A percentile compares a stretch with the other conserved stretches of the same genome.
Evolutionary conservation across 2,329 filamentous ascomycete genomes (phyloP).

Genomic region (Phialophora chinensis): DNA sequence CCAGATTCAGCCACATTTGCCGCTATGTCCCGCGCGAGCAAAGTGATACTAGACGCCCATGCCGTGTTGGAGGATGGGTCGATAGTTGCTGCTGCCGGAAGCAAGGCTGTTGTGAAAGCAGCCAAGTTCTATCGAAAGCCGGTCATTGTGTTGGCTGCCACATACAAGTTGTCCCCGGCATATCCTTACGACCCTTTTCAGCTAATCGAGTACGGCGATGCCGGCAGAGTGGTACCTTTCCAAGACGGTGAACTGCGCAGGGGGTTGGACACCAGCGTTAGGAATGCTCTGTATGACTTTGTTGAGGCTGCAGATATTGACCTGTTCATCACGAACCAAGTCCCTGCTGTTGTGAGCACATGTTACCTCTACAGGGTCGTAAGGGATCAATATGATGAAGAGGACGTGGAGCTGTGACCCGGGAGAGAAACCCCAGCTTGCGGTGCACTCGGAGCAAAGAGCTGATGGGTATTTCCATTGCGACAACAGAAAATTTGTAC

Average conservation of each 20-base stretch:
- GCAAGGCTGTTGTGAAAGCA: constrained; percentile 79
- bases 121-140: constrained; percentile 82
- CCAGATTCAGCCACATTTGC: constrained; percentile 86
- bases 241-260: constrained; percentile 80
- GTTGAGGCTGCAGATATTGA: constrained; percentile 71
- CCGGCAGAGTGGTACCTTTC: constrained; percentile 76
- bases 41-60: constrained; percentile 88
- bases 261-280: constrained; percentile 68
- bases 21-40: constrained; percentile 93
- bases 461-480: neutral
- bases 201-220: constrained; percentile 84
- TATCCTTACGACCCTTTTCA: constrained; percentile 83
- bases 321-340: constrained; percentile 80
- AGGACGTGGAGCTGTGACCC: constrained; percentile 58
- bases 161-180: constrained; percentile 92
- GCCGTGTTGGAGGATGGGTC: constrained; percentile 88
- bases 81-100: constrained; percentile 82
- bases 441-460: neutral
- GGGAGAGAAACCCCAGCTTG: neutral
- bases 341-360: constrained; percentile 65
- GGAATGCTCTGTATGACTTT: constrained; percentile 81
- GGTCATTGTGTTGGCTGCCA: constrained; percentile 85
- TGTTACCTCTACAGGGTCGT: constrained; percentile 68
- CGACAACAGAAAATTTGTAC: neutral
- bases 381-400: constrained; percentile 67